Evolutionary conservation across 2,329 filamentous ascomycete species (phyloP).

Genomic region (Rhexocercosporidium sp.): DNA sequence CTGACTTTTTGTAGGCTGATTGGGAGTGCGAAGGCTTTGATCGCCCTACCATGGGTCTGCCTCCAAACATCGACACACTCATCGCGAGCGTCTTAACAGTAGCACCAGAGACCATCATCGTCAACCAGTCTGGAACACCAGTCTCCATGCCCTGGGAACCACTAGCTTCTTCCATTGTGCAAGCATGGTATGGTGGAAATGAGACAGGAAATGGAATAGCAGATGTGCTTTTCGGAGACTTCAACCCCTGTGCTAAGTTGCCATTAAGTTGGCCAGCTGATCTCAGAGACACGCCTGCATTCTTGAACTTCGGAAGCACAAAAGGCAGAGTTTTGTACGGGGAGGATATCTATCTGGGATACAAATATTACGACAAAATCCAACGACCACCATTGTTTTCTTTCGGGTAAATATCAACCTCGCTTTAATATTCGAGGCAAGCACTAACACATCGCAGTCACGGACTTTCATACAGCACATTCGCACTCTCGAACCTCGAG

Average conservation of each 20-base stretch:
- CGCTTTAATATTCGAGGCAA: slow-evolving; percentile 62
- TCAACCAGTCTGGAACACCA: slow-evolving; percentile 67
- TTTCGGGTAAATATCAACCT: slow-evolving; percentile 51
- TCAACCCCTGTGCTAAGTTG: slow-evolving; percentile 66
- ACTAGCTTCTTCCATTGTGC: slow-evolving; percentile 35
- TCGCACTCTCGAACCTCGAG: slow-evolving; percentile 9
- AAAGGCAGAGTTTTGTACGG: slow-evolving; percentile 65
- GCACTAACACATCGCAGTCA: slow-evolving; percentile 57
- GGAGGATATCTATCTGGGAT: slow-evolving; percentile 68
- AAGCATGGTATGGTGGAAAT: slow-evolving; percentile 63
- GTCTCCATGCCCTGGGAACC: slow-evolving; percentile 56
- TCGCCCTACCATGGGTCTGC: slow-evolving; percentile 35
- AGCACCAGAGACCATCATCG: slow-evolving; percentile 63
- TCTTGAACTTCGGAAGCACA: slow-evolving; percentile 60
- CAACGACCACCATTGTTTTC: slow-evolving; percentile 50
- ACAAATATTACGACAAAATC: slow-evolving; percentile 66
- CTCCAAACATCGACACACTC: slow-evolving; percentile 37
- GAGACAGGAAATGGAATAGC: slow-evolving; percentile 69
- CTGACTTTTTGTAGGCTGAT: slow-evolving; percentile 57
- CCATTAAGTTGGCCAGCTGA: slow-evolving; percentile 63
- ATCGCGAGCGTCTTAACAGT: slow-evolving; percentile 59
- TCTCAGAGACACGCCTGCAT: slow-evolving; percentile 64
- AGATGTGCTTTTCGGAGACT: slow-evolving; percentile 65
- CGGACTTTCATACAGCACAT: slow-evolving; percentile 74
- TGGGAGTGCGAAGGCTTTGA: slow-evolving; percentile 45